A percentile compares a stretch with the other conserved stretches of the same genome.
Evolutionary conservation across 192 early-diverging fungal species (phyloP).

Genomic region (Lobosporangium transversale): DNA sequence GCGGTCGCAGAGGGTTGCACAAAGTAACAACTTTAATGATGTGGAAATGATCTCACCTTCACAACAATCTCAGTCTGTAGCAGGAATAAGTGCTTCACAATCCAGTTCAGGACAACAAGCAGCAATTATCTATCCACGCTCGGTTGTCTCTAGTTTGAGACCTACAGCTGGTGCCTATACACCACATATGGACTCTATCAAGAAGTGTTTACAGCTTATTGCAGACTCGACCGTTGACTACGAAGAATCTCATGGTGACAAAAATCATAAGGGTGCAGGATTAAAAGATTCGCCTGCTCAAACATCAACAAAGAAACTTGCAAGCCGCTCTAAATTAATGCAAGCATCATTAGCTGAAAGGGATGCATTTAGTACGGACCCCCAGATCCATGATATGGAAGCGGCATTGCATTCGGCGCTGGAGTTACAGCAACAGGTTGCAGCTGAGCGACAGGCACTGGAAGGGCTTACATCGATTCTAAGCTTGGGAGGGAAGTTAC

Average conservation of each 20-base stretch:
- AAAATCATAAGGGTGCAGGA: slow-evolving; percentile 17
- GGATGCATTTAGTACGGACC: slow-evolving; percentile 38
- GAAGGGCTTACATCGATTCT: slow-evolving; percentile 16
- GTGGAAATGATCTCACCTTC: slow-evolving; percentile 1
- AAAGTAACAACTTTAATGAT: not conserved
- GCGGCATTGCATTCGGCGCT: slow-evolving; percentile 11
- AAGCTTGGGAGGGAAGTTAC: slow-evolving; percentile 6
- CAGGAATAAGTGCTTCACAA: not conserved
- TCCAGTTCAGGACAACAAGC: slow-evolving; percentile 8
- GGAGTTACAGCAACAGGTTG: slow-evolving; percentile 26
- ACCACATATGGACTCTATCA: slow-evolving; percentile 25
- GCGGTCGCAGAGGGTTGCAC: not conserved
- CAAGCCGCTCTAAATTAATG: slow-evolving; percentile 20
- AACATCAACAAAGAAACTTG: not conserved
- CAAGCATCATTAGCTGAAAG: slow-evolving; percentile 15
- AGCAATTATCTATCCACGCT: slow-evolving; percentile 9
- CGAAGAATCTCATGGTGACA: slow-evolving; percentile 36
- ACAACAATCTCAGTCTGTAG: slow-evolving; percentile 1
- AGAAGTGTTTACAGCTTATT: slow-evolving; percentile 30
- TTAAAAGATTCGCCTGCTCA: slow-evolving; percentile 5
- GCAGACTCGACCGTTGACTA: slow-evolving; percentile 34
- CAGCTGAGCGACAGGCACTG: slow-evolving; percentile 22
- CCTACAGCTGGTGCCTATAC: slow-evolving; percentile 12
- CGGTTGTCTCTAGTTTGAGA: slow-evolving; percentile 12
- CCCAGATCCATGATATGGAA: slow-evolving; percentile 36